Base-by-base conservation (phyloP, 306 rosid genomes). In the Morella rubra region DNA sequence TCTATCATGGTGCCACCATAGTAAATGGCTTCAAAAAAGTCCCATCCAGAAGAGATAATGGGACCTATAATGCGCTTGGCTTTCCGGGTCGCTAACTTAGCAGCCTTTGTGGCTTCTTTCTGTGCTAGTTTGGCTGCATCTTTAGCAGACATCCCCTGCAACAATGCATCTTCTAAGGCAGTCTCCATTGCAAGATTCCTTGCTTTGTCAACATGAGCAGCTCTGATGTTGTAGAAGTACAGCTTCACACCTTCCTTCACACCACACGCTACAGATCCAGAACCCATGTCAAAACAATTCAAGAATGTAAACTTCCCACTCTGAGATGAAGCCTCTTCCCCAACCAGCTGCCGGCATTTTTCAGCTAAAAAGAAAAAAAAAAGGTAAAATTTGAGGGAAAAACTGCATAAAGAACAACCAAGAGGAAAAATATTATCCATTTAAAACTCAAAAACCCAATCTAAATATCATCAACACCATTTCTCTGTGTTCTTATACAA, bases 41-140 rank as follows among this genome's bases (percentile, higher is more conserved):
- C 99, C 96, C 93, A 96, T 40, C 91, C 98, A 0, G 93, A 96
- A 40, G 98, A 89, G 83, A 88, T 86, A 16, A 96, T 81, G 62
- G 98, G 98, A 61, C 97, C 97, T 61, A 78, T 59, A 42, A 89
- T 85, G 45, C 93, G 91, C 67, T 82, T 87, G 74, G 96, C 86
- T 62, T 91, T 77, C 47, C 87, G 89, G 14, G 84, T 60, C 73
- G 93, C 91, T 83, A 82, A 53, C 84, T 92, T 89, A 1, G 96
- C 97, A 3, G 99, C 96, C 85, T 91, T 91, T n/a, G 51, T 76
- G 44, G 96, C 98, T 73, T 76, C 89, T 81, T 86, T 86, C 77
- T 86, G 80, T 18, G 93, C 99, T 54, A 60, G 77, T 37, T 85
- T 89, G 59, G 89, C 87, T 47, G 93, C 90, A 22, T 82, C 84